Evolutionary conservation across 1,284 basidiomycete genomes (phyloP), one percentile per base, ranked within the genome.

Genomic region (Cryptococcus sp.): DNA sequence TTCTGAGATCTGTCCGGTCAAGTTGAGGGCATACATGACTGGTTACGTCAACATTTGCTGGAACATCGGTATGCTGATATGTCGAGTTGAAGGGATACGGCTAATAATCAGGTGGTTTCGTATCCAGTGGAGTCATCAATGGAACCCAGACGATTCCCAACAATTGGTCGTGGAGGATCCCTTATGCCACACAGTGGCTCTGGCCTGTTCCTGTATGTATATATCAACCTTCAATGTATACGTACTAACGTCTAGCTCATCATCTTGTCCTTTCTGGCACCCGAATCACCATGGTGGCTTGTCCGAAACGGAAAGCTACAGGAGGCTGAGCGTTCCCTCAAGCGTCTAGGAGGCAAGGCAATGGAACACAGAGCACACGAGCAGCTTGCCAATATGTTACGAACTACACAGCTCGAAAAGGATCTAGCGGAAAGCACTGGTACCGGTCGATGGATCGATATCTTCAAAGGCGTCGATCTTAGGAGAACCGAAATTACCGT

Each of bases 401-500:
- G 55, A 34, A 61, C 57, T 19, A 56, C 53, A 41, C 50, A 62
- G 49, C 43, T 57, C 45, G 60, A 62, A 37, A 70, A 67, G 22
- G 28, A 46, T n/a, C 1, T 14, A 4, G 7, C 9, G 2, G 45
- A 46, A 18, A 32, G 16, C 19, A 57, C 53, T 55, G 10, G 56
- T 61, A 16, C 54, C 55, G 16, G 59, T 52, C 7, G 75, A 73
- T 5, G 49, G 51, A 9, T 48, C 45, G 16, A 77, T 72, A 59
- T 44, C 61, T 25, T 72, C 76, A 54, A 73, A 69, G 54, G 41
- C 2, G 67, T 64, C 56, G 71, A 78, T 57, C 53, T 60, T 16
- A 62, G 76, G 14, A 57, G 77, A 39, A 78, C 77, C 19, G 76
- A 77, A 63, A 74, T 78, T 24, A 21, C 21, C 9, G 21, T 46